Percentiles rank a stretch among this genome's conserved stretches.
phyloP scores from a whole-genome alignment of 768 basidiomycete species.

The Boletus rubescentipes region DNA sequence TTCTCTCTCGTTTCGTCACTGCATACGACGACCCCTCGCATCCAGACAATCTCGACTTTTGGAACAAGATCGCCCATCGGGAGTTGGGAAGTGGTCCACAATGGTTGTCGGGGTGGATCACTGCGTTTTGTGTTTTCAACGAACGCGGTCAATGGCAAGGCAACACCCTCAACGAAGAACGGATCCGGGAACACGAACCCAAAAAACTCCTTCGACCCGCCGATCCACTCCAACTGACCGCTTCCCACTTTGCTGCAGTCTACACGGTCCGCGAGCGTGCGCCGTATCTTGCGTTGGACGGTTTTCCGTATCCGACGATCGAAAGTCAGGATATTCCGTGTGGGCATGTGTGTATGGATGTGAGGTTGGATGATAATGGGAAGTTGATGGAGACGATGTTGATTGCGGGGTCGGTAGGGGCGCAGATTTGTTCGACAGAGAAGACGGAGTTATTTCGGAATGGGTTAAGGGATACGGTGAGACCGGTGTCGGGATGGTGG shows the following conservation, averaged over 20 bases:
- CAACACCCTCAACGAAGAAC: constrained; percentile 29
- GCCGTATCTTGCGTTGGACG: constrained; percentile 27
- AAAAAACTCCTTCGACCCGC: constrained; percentile 33
- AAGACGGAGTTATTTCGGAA: constrained; percentile 30
- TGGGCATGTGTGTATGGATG: constrained; percentile 29
- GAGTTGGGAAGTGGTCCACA: constrained; percentile 29
- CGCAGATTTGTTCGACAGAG: constrained; percentile 31
- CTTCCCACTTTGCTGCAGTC: constrained; percentile 27
- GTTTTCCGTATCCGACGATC: constrained; percentile 30
- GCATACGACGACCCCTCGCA: constrained; percentile 36
- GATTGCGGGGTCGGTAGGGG: constrained; percentile 30
- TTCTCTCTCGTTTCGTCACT: constrained; percentile 37
- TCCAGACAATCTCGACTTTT: constrained; percentile 36
- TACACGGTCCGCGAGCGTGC: constrained; percentile 23
- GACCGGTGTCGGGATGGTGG: constrained; percentile 35
- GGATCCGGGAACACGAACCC: constrained; percentile 28
- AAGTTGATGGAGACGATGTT: constrained; percentile 25
- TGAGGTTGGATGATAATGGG: constrained; percentile 31
- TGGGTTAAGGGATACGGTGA: constrained; percentile 33
- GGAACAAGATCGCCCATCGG: constrained; percentile 36
- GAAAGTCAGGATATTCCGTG: constrained; percentile 29
- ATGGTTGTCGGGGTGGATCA: constrained; percentile 41
- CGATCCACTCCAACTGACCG: constrained; percentile 23
- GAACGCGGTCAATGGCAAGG: constrained; percentile 35
- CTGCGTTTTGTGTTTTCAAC: constrained; percentile 36